A percentile compares a stretch with the other conserved stretches of the same genome.
phyloP scores from a whole-genome alignment of 306 rosid species.

The Vigna reflexopilosa region DNA sequence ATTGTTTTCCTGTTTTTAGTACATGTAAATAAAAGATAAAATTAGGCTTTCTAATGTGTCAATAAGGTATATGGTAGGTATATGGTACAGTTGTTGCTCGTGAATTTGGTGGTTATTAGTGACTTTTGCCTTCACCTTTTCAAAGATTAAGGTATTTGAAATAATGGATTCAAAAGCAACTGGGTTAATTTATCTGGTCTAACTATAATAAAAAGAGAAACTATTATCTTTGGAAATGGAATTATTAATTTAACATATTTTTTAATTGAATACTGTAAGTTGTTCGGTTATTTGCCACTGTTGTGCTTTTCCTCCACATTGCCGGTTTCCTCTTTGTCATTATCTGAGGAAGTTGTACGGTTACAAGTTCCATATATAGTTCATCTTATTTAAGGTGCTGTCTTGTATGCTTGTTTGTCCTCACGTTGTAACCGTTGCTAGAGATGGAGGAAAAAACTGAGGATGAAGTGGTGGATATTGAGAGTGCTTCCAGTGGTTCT shows the following conservation, averaged over 20 bases:
- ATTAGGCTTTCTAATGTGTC: conserved; percentile 6
- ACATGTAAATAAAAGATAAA: background rate
- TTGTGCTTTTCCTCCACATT: background rate
- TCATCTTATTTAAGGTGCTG: conserved; percentile 11
- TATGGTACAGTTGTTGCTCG: conserved; percentile 1
- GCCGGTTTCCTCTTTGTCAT: background rate
- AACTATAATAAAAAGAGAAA: conserved; percentile 7
- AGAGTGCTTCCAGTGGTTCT: conserved; percentile 68
- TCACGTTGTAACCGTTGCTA: conserved; percentile 38
- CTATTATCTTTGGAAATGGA: background rate
- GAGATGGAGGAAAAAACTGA: conserved; percentile 69
- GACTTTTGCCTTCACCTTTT: conserved; percentile 6
- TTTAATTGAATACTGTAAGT: conserved; percentile 6
- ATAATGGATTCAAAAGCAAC: conserved; percentile 25
- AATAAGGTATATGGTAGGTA: conserved; percentile 18
- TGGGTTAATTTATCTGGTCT: conserved; percentile 12
- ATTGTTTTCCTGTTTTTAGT: conserved; percentile 15
- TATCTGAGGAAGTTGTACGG: conserved; percentile 6
- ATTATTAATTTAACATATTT: conserved; percentile 4
- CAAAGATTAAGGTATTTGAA: conserved; percentile 13
- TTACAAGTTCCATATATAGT: background rate
- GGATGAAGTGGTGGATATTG: conserved; percentile 69
- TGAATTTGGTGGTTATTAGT: conserved; percentile 23
- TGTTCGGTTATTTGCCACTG: background rate
- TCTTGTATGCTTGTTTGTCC: conserved; percentile 31